phyloP scores from a whole-genome alignment of 768 basidiomycete species.

The Leucocoprinus birnbaumii region DNA sequence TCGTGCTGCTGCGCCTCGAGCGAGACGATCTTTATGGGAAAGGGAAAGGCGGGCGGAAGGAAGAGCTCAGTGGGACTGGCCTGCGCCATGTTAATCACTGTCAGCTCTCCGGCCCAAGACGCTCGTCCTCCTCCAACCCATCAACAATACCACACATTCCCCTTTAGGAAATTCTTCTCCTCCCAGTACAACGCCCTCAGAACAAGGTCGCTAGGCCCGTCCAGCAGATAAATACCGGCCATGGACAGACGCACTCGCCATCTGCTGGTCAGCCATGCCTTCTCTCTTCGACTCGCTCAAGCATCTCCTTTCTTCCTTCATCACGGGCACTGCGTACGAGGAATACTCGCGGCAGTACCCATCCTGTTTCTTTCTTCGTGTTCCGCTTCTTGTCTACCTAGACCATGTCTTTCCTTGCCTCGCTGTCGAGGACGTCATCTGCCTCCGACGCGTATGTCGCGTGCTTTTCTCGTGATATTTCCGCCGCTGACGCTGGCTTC shows the following conservation, averaged over 20 bases:
- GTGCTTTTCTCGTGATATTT: not conserved
- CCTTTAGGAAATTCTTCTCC: constrained; percentile 4
- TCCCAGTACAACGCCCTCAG: not conserved
- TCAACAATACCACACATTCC: constrained; percentile 8
- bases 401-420: constrained; percentile 41
- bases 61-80: constrained; percentile 69
- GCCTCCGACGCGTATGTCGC: constrained; percentile 38
- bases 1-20: constrained; percentile 48
- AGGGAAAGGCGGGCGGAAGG: constrained; percentile 78
- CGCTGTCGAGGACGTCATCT: constrained; percentile 43
- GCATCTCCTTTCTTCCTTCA: not conserved
- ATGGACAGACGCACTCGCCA: not conserved
- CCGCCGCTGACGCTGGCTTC: not conserved
- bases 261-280: constrained; percentile 1
- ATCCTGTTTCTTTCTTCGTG: constrained; percentile 21
- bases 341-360: constrained; percentile 5
- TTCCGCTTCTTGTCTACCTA: constrained; percentile 38
- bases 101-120: not conserved
- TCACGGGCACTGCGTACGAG: not conserved
- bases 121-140: not conserved
- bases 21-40: constrained; percentile 79
- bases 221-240: not conserved
- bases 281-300: not conserved
- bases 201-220: not conserved
- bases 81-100: constrained; percentile 10